A percentile compares a stretch with the other conserved stretches of the same genome.
These are phyloP conservation scores for Boletus tomentosulus DNA, from an alignment of 768 basidiomycete species.

Conservation along the genomic window DNA sequence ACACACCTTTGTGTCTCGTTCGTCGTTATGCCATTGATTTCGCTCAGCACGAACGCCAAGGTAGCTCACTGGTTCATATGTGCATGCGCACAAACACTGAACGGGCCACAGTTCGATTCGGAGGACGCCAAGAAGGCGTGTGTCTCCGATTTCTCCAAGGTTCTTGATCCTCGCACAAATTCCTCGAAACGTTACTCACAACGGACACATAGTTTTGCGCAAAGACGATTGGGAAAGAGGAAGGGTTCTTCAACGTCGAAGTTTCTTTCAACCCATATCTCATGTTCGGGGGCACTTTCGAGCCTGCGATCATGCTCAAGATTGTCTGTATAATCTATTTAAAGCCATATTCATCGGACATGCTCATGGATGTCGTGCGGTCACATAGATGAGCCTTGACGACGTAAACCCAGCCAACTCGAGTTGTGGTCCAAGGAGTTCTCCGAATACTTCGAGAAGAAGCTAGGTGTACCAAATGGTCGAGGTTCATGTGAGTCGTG, in stretches of 20 bases:
- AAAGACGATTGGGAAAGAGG: slow-evolving; percentile 50
- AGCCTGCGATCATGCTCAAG: slow-evolving; percentile 57
- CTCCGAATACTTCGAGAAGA: slow-evolving; percentile 50
- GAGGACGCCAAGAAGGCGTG: slow-evolving; percentile 33
- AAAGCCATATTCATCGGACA: neutral
- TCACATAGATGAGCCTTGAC: slow-evolving; percentile 52
- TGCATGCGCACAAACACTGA: neutral
- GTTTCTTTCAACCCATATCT: slow-evolving; percentile 57
- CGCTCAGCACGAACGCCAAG: slow-evolving; percentile 38
- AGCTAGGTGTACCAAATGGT: slow-evolving; percentile 45
- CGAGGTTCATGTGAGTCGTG: slow-evolving; percentile 52
- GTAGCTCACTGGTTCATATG: slow-evolving; percentile 13
- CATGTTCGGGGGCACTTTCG: slow-evolving; percentile 58
- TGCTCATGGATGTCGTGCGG: neutral
- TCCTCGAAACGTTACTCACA: neutral
- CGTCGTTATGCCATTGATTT: slow-evolving; percentile 34
- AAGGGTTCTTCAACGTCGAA: slow-evolving; percentile 49
- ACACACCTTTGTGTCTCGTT: neutral
- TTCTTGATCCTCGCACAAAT: slow-evolving; percentile 12
- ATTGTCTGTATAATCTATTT: slow-evolving; percentile 42
- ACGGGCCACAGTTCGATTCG: slow-evolving; percentile 8
- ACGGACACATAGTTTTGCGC: slow-evolving; percentile 44
- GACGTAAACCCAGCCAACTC: slow-evolving; percentile 47
- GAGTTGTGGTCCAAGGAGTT: slow-evolving; percentile 51
- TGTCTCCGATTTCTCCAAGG: slow-evolving; percentile 55